Conservation (phyloP, 208 protist genomes). For the Leishmania martiniquensis region DNA sequence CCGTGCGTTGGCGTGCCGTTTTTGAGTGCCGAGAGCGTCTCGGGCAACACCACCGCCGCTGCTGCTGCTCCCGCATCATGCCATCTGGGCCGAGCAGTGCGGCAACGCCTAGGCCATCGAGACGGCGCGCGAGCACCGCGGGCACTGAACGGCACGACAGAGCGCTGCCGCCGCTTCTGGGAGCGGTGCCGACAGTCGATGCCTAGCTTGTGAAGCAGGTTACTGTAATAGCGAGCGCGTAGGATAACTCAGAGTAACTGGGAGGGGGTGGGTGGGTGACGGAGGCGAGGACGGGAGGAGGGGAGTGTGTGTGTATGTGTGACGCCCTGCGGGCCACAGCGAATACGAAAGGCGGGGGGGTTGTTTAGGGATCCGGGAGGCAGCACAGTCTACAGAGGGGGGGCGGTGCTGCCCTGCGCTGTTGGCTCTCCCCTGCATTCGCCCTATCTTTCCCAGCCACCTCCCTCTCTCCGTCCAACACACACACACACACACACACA, state of each 20-base stretch:
- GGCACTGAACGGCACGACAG: conserved; percentile 30
- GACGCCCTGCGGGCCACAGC: neutral
- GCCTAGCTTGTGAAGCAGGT: neutral
- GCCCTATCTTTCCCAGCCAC: too few species aligned
- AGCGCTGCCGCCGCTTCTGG: conserved; percentile 44
- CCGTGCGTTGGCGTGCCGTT: neutral
- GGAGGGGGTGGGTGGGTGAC: neutral
- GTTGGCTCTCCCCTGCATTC: neutral
- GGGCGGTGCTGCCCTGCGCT: neutral
- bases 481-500: neutral
- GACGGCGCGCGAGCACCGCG: conserved; percentile 4
- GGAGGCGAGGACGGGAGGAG: neutral
- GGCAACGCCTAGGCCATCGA: neutral
- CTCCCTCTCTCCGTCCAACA: neutral
- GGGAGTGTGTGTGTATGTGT: neutral
- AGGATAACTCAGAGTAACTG: neutral
- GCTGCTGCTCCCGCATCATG: neutral
- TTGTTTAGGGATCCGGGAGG: neutral
- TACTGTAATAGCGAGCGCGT: neutral
- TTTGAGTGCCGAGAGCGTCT: neutral
- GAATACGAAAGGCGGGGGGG: neutral
- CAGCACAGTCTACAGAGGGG: neutral
- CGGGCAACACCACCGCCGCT: neutral
- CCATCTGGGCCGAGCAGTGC: neutral
- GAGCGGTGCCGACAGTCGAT: conserved; percentile 26